Conservation (phyloP, 2,329 filamentous ascomycete species). For the Microdochium bolleyi region DNA sequence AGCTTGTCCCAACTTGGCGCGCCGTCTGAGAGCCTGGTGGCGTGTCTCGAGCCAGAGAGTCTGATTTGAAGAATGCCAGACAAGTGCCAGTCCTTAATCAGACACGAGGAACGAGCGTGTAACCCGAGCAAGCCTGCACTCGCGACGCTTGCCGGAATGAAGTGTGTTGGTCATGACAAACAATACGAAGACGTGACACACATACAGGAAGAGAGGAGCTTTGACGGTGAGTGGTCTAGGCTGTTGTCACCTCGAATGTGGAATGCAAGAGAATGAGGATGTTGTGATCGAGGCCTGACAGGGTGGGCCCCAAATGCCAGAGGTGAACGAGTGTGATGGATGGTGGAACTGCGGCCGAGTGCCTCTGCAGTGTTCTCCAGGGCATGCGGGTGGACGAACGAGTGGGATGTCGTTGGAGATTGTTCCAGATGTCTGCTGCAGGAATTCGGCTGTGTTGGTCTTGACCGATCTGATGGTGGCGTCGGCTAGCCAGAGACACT, state of each 20-base stretch:
- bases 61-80: background rate
- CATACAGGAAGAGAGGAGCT: background rate
- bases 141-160: background rate
- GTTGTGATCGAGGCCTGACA: background rate
- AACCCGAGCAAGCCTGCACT: background rate
- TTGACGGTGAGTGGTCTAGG: background rate
- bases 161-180: background rate
- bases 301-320: background rate
- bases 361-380: background rate
- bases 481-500: background rate
- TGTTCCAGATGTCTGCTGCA: background rate
- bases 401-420: background rate
- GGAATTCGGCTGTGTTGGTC: background rate
- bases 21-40: background rate
- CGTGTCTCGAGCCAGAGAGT: background rate
- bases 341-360: background rate
- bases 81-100: background rate
- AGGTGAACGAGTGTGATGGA: background rate
- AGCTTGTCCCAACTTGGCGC: background rate
- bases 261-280: background rate
- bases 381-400: background rate
- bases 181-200: background rate
- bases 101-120: background rate
- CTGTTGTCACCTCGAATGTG: background rate
- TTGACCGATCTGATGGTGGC: background rate